Percentiles rank a stretch among this genome's conserved stretches.
Conservation (phyloP, 2,329 filamentous ascomycete genomes). For the Colletotrichum tofieldiae region DNA sequence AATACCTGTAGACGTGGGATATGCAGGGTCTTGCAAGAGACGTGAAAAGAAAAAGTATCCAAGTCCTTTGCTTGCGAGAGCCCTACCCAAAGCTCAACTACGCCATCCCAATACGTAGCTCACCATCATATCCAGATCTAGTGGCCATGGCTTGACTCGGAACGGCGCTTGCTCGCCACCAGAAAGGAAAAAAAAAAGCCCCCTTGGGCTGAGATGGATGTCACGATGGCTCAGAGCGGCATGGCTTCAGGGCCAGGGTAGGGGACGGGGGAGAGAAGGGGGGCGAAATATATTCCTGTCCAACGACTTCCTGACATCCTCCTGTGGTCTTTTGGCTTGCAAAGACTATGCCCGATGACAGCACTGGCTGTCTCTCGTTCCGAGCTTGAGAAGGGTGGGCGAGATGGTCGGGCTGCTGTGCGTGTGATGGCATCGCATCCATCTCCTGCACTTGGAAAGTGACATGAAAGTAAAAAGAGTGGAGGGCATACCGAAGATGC, state of each 20-base stretch:
- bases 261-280: neutral
- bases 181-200: slow-evolving; percentile 1
- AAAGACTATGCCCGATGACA: slow-evolving; percentile 12
- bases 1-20: slow-evolving; percentile 27
- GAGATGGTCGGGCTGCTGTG: neutral
- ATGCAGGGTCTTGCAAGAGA: slow-evolving; percentile 37
- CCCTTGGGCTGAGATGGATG: slow-evolving; percentile 27
- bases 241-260: slow-evolving; percentile 18
- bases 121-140: slow-evolving; percentile 29
- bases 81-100: slow-evolving; percentile 5
- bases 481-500: slow-evolving; percentile 14
- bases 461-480: slow-evolving; percentile 39
- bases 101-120: slow-evolving; percentile 32
- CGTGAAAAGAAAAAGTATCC: neutral
- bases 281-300: slow-evolving; percentile 8
- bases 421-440: slow-evolving; percentile 31
- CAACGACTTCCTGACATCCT: slow-evolving; percentile 7
- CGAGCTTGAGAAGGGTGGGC: neutral
- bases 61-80: neutral
- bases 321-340: neutral
- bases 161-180: slow-evolving; percentile 31
- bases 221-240: slow-evolving; percentile 21
- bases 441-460: slow-evolving; percentile 33
- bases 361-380: slow-evolving; percentile 1
- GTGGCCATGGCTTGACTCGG: slow-evolving; percentile 32